Base-by-base conservation (phyloP, 495 filamentous ascomycete species). In the Hypoxylon trugodes region DNA sequence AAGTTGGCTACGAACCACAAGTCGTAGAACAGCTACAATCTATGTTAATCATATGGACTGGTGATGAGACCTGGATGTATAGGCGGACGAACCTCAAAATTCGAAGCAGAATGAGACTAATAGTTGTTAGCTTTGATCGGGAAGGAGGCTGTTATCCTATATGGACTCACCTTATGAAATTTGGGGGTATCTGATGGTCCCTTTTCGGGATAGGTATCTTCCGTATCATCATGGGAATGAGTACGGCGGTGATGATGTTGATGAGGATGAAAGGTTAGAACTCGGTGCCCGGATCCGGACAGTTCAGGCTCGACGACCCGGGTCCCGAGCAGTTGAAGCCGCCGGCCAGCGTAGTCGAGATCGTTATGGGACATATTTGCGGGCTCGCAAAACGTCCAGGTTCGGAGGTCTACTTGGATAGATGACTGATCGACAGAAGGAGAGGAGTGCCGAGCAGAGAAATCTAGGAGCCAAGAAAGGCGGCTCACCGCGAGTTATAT, bases 1-100 rank as follows among this genome's bases (percentile, higher is more conserved):
- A 89, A 71, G 64, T 89, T 89, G 40, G 87, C 86, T 15, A 88
- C 87, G 61, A 90, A 86, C 73, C 88, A 90, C 4, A 90, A 74
- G 68, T 90, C 87, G 64, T 83, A 88, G 73, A 90, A 90, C n/a
- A 89, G 74, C 61, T 89, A 59, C 35, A 83, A 79, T 6, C 78
- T 76, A 2, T 74, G 37, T 68, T 33, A 68, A 49, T 38, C 19
- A 45, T 15, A 10, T 7, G 21, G 36, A 13, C 8, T 7, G 18
- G 43, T 48, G 16, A 30, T 10, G 15, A 33, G 32, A 35, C 16
- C 9, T 25, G 5, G 26, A 26, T 19, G 32, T 33, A 46, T 24
- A n/a, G n/a, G n/a, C n/a, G 15, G n/a, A 30, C 63, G 38, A 61
- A 66, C 63, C 56, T 66, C 63, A 15, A 66, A 66, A 57, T 66